phyloP scores from a whole-genome alignment of 1,284 basidiomycete species.

The Butyriboletus appendiculatus region DNA sequence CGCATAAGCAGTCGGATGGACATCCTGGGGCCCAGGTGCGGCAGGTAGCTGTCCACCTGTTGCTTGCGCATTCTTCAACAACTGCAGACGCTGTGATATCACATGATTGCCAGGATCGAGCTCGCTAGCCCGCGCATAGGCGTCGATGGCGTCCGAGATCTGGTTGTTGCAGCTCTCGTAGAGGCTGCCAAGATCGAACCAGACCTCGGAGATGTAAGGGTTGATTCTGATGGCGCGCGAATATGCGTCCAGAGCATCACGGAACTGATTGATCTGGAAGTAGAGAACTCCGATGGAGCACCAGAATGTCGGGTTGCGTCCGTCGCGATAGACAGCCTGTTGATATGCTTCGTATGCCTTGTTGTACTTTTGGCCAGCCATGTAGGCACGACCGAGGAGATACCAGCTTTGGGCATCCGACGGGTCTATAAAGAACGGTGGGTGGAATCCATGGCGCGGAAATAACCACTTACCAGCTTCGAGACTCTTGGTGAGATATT shows the following conservation, averaged over 20 bases:
- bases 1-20: slow-evolving; percentile 93
- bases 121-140: slow-evolving; percentile 91
- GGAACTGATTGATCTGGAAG: slow-evolving; percentile 99
- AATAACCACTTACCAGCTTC: slow-evolving; percentile 72
- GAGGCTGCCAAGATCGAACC: slow-evolving; percentile 96
- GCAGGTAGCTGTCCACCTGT: slow-evolving; percentile 79
- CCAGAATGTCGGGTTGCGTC: slow-evolving; percentile 99
- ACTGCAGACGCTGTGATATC: slow-evolving; percentile 75
- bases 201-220: slow-evolving; percentile 98
- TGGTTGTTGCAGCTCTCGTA: slow-evolving; percentile 99
- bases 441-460: not conserved
- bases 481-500: slow-evolving; percentile 92
- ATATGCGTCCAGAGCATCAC: slow-evolving; percentile 97
- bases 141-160: slow-evolving; percentile 97
- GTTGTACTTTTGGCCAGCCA: slow-evolving; percentile 99
- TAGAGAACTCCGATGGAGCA: slow-evolving; percentile 99
- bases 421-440: slow-evolving; percentile 59
- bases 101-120: slow-evolving; percentile 81
- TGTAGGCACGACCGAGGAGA: slow-evolving; percentile 95
- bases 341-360: slow-evolving; percentile 99
- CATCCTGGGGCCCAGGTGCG: slow-evolving; percentile 90
- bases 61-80: slow-evolving; percentile 81
- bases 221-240: slow-evolving; percentile 98
- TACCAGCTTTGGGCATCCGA: slow-evolving; percentile 99
- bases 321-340: slow-evolving; percentile 98